Evolutionary conservation across 192 early-diverging fungal species (phyloP).

Genomic region (Powellomyces hirtus): DNA sequence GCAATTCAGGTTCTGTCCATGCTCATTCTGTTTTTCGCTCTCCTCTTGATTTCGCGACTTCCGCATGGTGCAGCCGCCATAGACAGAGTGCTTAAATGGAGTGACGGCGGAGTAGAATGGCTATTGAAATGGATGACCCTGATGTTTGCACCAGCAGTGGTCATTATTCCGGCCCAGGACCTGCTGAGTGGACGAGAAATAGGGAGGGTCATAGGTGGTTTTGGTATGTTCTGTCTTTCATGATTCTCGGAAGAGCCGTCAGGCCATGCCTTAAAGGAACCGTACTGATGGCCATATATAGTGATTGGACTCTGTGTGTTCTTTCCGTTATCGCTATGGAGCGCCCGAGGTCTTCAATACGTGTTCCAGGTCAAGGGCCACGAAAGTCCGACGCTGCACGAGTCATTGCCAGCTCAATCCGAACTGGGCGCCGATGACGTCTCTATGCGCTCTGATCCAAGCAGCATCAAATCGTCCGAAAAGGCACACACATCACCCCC

Average conservation of each 20-base stretch:
- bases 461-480: too few species aligned
- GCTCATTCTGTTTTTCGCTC: slow-evolving; percentile 1
- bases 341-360: not conserved
- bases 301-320: slow-evolving; percentile 1
- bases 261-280: too few species aligned
- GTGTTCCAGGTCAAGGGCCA: too few species aligned
- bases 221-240: not conserved
- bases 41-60: not conserved
- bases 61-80: not conserved
- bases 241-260: not conserved
- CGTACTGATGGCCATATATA: not conserved
- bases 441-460: too few species aligned
- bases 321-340: not conserved
- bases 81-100: not conserved
- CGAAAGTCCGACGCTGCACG: too few species aligned
- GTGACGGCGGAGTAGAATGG: slow-evolving; percentile 10
- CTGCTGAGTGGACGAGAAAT: not conserved
- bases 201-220: slow-evolving; percentile 9
- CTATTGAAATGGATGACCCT: slow-evolving; percentile 20
- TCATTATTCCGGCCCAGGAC: slow-evolving; percentile 1
- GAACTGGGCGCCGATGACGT: too few species aligned
- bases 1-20: not conserved
- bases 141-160: slow-evolving; percentile 13
- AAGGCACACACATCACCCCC: too few species aligned
- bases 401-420: too few species aligned